phyloP scores from a whole-genome alignment of 176 grass and related monocot species.

The Aegilops sharonensis region DNA sequence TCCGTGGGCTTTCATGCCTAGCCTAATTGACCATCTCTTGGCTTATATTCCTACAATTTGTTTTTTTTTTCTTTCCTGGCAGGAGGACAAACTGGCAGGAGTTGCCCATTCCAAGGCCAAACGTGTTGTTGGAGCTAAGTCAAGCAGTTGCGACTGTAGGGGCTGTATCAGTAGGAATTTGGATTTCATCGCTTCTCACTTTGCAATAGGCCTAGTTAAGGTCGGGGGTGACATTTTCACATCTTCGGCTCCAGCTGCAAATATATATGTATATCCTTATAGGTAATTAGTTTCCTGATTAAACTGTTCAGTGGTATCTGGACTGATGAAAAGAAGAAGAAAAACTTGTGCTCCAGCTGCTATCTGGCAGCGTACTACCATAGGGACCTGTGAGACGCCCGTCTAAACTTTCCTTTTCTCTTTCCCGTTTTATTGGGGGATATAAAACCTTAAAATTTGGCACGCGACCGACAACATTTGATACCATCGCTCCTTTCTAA shows the following conservation, averaged over 20 bases:
- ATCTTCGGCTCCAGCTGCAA: conserved; percentile 20
- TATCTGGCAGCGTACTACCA: not conserved
- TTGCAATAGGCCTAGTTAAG: conserved; percentile 43
- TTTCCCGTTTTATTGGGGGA: not conserved
- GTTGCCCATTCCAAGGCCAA: conserved; percentile 61
- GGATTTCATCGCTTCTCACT: conserved; percentile 65
- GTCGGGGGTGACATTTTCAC: conserved; percentile 12
- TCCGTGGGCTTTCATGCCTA: not conserved
- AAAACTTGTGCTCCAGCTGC: conserved; percentile 14
- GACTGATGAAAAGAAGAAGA: not conserved
- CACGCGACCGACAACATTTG: too few relatives aligned
- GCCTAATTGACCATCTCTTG: not conserved
- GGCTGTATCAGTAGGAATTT: conserved; percentile 77
- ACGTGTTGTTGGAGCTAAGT: conserved; percentile 75
- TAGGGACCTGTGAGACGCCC: not conserved
- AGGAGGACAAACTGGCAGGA: conserved; percentile 95
- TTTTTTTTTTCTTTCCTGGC: conserved; percentile 1
- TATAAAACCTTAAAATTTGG: not conserved
- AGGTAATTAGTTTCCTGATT: conserved; percentile 8
- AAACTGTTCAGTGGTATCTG: conserved; percentile 17
- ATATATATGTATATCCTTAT: conserved; percentile 38
- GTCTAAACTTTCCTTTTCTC: not conserved
- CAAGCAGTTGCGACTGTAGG: conserved; percentile 84
- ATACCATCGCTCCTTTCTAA: too few relatives aligned
- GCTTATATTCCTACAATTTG: conserved; percentile 4